Conservation (phyloP, 441 rosid genomes). For the Raphanus hybrid region DNA sequence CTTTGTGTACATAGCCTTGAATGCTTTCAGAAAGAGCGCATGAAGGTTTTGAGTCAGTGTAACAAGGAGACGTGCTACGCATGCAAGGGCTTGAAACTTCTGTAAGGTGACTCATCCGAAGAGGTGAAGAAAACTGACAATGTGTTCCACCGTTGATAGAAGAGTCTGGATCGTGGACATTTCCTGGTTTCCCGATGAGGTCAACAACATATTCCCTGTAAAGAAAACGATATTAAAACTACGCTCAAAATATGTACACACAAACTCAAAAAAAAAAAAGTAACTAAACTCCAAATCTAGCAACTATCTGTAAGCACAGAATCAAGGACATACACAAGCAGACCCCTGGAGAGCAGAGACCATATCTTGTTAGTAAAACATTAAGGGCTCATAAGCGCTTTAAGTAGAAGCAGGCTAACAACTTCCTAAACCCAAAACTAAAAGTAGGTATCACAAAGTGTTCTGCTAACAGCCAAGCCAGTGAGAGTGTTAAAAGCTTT, state of each 20-base stretch:
- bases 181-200: constrained; percentile 93
- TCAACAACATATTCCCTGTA: constrained; percentile 97
- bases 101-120: constrained; percentile 61
- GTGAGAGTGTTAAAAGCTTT: neutral
- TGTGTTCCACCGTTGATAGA: constrained; percentile 76
- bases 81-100: constrained; percentile 51
- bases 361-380: constrained; percentile 24
- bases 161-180: constrained; percentile 84
- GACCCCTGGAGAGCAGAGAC: constrained; percentile 22
- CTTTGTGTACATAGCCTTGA: constrained; percentile 43
- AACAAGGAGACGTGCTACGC: constrained; percentile 46
- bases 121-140: constrained; percentile 71
- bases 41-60: constrained; percentile 43
- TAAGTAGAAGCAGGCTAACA: neutral
- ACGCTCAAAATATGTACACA: constrained; percentile 19
- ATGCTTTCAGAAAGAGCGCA: constrained; percentile 46
- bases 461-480: neutral
- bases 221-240: constrained; percentile 31
- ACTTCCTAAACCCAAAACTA: constrained; percentile 20
- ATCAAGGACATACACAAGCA: constrained; percentile 36
- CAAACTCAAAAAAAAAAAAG: neutral
- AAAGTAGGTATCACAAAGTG: constrained; percentile 5
- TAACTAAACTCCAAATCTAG: neutral
- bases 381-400: neutral
- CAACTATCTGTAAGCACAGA: constrained; percentile 29